A percentile compares a stretch with the other conserved stretches of the same genome.
Conservation (phyloP, 331 rosid genomes). For the Quercus phellos region DNA sequence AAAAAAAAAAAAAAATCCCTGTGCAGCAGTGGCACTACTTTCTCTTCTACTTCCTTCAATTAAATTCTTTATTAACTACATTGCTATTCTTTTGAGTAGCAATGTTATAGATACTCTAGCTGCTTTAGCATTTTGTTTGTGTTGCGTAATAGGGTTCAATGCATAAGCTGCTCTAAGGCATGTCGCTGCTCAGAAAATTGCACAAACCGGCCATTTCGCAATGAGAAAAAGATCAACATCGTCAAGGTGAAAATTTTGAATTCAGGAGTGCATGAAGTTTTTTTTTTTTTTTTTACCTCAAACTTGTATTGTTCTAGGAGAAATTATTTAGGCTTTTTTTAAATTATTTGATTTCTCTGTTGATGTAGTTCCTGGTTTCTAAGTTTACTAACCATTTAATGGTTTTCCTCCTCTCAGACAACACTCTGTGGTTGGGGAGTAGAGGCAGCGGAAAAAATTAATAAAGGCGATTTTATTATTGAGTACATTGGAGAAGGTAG, state of each 20-base stretch:
- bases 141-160: slow-evolving; percentile 67
- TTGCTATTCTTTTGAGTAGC: background rate
- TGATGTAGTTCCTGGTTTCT: background rate
- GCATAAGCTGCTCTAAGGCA: slow-evolving; percentile 93
- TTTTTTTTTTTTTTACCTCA: background rate
- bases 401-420: slow-evolving; percentile 53
- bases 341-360: background rate
- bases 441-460: slow-evolving; percentile 66
- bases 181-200: slow-evolving; percentile 81
- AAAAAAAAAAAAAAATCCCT: background rate
- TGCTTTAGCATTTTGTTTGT: slow-evolving; percentile 2
- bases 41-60: background rate
- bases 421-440: slow-evolving; percentile 97
- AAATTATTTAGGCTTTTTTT: background rate
- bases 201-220: slow-evolving; percentile 84
- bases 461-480: slow-evolving; percentile 66
- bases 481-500: slow-evolving; percentile 97
- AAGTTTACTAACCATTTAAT: background rate
- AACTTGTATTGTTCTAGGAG: background rate
- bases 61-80: background rate
- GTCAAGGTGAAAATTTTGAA: slow-evolving; percentile 58
- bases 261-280: background rate
- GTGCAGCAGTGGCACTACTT: background rate
- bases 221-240: slow-evolving; percentile 71
- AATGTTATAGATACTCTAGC: background rate